Conservation (phyloP, 441 rosid species). For the Pelargonium myrrhifolium region DNA sequence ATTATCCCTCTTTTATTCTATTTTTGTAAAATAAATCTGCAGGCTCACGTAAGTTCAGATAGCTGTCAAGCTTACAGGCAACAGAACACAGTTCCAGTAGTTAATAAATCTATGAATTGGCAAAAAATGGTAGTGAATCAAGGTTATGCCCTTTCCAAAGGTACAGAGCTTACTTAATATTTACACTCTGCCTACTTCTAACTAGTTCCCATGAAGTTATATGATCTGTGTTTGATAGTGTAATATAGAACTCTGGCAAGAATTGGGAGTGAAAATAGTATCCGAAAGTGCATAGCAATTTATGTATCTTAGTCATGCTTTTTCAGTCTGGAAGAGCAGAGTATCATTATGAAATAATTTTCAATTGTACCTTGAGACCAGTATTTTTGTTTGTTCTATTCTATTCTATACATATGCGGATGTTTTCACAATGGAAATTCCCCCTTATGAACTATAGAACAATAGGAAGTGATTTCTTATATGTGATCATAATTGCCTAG, state of each 20-base stretch:
- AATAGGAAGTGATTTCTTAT: neutral
- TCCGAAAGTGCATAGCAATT: too few species aligned
- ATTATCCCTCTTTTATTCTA: neutral
- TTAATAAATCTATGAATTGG: slow-evolving; percentile 39
- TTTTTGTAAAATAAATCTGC: slow-evolving; percentile 11
- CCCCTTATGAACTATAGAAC: neutral
- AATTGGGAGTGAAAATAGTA: too few species aligned
- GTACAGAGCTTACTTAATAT: slow-evolving; percentile 20
- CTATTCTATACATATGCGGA: too few species aligned
- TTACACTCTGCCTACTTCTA: neutral
- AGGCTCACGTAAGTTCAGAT: slow-evolving; percentile 21
- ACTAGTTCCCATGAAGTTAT: too few species aligned
- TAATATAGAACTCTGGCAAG: too few species aligned
- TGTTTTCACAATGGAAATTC: too few species aligned
- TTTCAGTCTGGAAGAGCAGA: too few species aligned
- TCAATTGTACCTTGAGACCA: too few species aligned
- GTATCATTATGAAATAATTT: too few species aligned
- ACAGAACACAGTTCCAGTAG: slow-evolving; percentile 25
- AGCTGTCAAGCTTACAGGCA: slow-evolving; percentile 24
- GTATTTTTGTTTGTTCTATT: too few species aligned
- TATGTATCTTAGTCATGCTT: too few species aligned
- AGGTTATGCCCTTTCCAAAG: slow-evolving; percentile 27
- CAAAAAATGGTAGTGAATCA: slow-evolving; percentile 30
- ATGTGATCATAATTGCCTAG: neutral
- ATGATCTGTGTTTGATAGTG: too few species aligned